A percentile compares a stretch with the other conserved stretches of the same genome.
Evolutionary conservation across 371 early-diverging fungal genomes (phyloP).

Genomic region (Mortierella sp.): DNA sequence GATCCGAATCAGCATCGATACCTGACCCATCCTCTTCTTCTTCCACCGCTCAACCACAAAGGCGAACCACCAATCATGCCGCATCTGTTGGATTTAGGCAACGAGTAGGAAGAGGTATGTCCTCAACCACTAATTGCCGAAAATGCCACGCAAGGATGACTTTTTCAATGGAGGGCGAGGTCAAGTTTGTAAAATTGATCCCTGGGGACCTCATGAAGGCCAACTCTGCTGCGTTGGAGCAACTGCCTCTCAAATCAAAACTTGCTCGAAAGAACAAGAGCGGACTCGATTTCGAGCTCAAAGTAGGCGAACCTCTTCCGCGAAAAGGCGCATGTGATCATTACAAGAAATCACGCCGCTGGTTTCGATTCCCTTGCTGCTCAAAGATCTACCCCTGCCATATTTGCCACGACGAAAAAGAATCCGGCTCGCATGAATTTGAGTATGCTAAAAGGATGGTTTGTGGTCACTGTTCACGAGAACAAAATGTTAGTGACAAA

Average conservation of each 20-base stretch:
- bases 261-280: constrained; percentile 15
- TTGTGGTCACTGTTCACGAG: constrained; percentile 94
- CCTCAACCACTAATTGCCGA: constrained; percentile 61
- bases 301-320: constrained; percentile 73
- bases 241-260: constrained; percentile 39
- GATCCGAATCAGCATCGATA: neutral
- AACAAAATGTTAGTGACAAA: constrained; percentile 76
- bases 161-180: constrained; percentile 55
- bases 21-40: neutral
- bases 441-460: constrained; percentile 85
- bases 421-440: constrained; percentile 69
- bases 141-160: constrained; percentile 59
- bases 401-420: constrained; percentile 90
- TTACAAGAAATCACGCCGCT: constrained; percentile 92
- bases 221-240: constrained; percentile 19
- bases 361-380: constrained; percentile 98
- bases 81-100: constrained; percentile 27
- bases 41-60: neutral
- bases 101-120: constrained; percentile 41
- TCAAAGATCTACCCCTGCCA: constrained; percentile 92
- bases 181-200: constrained; percentile 65
- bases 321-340: constrained; percentile 92
- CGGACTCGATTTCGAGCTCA: constrained; percentile 36
- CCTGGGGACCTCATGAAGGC: constrained; percentile 45
- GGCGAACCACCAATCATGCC: neutral